Evolutionary conservation across 768 basidiomycete genomes (phyloP).

Genomic region (Mycena polygramma): DNA sequence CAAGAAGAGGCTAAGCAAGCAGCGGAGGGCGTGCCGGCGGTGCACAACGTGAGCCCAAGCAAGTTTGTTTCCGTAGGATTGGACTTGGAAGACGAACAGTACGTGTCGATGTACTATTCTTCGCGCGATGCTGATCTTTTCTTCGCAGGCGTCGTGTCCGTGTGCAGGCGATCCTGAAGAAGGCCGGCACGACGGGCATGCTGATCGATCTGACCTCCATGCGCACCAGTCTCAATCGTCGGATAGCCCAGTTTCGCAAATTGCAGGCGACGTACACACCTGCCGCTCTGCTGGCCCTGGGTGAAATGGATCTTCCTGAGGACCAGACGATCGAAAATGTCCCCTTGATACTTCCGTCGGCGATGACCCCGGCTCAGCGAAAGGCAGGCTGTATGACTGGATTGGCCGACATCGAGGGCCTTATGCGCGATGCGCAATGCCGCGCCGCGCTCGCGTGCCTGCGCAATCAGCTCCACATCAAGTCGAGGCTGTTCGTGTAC

Average conservation of each 20-base stretch:
- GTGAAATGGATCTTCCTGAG: no score
- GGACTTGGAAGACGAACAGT: constrained; percentile 17
- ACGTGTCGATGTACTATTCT: neutral
- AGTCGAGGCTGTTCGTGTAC: neutral
- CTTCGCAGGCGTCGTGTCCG: constrained; percentile 15
- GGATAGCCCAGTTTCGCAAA: neutral
- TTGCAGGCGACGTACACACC: neutral
- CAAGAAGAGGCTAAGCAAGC: constrained; percentile 9
- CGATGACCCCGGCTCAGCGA: neutral
- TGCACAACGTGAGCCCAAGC: constrained; percentile 10
- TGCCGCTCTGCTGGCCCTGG: neutral
- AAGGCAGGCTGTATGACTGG: neutral
- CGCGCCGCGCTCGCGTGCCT: neutral
- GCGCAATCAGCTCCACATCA: neutral
- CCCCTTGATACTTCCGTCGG: neutral
- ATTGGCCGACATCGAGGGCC: neutral
- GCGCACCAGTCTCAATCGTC: neutral
- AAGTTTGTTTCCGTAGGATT: neutral
- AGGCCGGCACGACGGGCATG: neutral
- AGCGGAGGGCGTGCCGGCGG: neutral
- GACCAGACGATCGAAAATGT: neutral
- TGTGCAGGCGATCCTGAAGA: constrained; percentile 33
- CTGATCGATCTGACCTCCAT: neutral
- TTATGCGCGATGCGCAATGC: constrained; percentile 1
- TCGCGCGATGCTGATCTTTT: neutral